Conservation (phyloP, 352 stramenopile species). For the Blastocystis sp. region DNA sequence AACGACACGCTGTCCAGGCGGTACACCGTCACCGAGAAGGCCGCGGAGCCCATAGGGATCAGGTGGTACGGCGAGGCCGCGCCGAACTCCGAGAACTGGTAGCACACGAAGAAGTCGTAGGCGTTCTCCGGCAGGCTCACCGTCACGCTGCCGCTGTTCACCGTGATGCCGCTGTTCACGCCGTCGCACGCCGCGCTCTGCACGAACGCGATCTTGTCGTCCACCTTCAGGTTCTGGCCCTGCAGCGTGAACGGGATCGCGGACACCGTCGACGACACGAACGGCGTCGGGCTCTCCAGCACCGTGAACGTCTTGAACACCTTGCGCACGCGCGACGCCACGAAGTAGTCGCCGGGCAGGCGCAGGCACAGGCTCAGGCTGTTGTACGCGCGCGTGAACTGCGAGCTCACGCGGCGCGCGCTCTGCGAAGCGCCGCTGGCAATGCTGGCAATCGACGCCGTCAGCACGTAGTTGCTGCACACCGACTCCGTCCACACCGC, state of each 20-base stretch:
- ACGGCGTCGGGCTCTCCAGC: constrained; percentile 51
- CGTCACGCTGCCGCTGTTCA: constrained; percentile 54
- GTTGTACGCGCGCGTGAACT: constrained; percentile 34
- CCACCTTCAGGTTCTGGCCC: constrained; percentile 68
- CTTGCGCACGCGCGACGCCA: constrained; percentile 58
- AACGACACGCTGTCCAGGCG: not conserved
- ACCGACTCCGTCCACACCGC: constrained; percentile 58
- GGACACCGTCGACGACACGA: constrained; percentile 23
- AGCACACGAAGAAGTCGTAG: constrained; percentile 38
- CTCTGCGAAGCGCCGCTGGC: not conserved
- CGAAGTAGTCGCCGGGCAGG: constrained; percentile 37
- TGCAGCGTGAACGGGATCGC: constrained; percentile 46
- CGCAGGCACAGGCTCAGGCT: constrained; percentile 60
- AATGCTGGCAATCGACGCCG: not conserved
- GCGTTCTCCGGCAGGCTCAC: not conserved
- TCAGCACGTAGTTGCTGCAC: constrained; percentile 42
- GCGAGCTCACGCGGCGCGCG: not conserved
- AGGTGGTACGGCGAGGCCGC: constrained; percentile 9
- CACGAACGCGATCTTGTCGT: constrained; percentile 52
- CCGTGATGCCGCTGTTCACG: not conserved
- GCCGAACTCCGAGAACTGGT: constrained; percentile 49
- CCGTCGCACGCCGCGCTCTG: not conserved
- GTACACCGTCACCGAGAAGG: constrained; percentile 25
- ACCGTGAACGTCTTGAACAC: constrained; percentile 67
- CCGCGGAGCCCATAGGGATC: not conserved